Evolutionary conservation across 805 yeast genomes (phyloP), one percentile per base, ranked within the genome.

Genomic region (Isabelozyma rhagii): DNA sequence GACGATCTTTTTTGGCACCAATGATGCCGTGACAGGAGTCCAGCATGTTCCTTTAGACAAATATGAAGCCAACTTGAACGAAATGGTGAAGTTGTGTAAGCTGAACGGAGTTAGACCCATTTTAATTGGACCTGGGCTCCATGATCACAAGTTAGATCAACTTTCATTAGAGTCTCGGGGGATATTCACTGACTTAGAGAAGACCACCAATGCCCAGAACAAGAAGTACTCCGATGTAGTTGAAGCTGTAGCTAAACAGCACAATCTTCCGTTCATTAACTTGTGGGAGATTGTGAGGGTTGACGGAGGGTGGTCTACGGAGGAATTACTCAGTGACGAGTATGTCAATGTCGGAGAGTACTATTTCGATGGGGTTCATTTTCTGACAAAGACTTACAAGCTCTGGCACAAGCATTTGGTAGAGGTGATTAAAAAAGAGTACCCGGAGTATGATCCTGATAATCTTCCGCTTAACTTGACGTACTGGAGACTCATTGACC

Each of bases 1-100:
- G 51, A 80, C 83, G 9, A 68, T 90, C 2, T 90, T 87, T 61
- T 82, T 89, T 57, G 97, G 97, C 4, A 80, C 96, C 11, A 91
- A 91, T 60, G 97, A 91, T 63, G 68, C 72, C 1, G 41, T 50
- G 9, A 53, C 61, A 3, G 56, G 52, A 41, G 51, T 61, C 45
- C 77, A 71, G 52, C 67, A 68, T 18, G 89, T 89, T 9, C 79
- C 81, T 1, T 15, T 85, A 3, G 77, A 65, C 0, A 68, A 76
- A 49, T 89, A 68, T 60, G 50, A 64, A 17, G 66, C 62, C 13
- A 90, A 90, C 58, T 68, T 79, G 52, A 58, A 55, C 27, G 47
- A 52, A 9, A 54, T 89, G 57, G 69, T 82, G 11, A 55, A 68
- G 6, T 53, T 72, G 51, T 72, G 79, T 29, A 54, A 60, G 18